Evolutionary conservation across 1,284 basidiomycete species (phyloP).

Genomic region (Gymnopus androsaceus): DNA sequence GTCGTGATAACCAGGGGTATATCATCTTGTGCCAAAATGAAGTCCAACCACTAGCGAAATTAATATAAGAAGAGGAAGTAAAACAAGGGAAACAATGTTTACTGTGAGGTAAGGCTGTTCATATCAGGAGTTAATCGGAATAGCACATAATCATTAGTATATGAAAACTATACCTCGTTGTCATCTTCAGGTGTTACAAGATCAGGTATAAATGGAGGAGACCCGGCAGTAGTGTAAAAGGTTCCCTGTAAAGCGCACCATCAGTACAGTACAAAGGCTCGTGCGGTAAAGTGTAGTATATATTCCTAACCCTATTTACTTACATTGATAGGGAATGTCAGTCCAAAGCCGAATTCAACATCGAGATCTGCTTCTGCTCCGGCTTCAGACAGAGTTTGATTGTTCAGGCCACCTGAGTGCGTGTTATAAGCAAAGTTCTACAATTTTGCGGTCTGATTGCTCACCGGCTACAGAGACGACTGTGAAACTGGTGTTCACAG

Average conservation of each 20-base stretch:
- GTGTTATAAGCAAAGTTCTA: not conserved
- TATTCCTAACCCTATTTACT: too few species aligned
- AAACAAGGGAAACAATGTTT: not conserved
- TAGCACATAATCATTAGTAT: too few species aligned
- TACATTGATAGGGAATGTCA: constrained; percentile 22
- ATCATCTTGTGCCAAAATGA: constrained; percentile 12
- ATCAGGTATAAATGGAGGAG: constrained; percentile 62
- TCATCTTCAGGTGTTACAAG: constrained; percentile 31
- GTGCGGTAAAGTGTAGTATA: not conserved
- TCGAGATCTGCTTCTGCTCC: constrained; percentile 76
- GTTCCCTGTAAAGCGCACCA: constrained; percentile 14
- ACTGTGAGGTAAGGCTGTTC: constrained; percentile 13
- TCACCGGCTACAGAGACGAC: constrained; percentile 54
- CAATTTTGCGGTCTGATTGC: not conserved
- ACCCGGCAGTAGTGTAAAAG: constrained; percentile 47
- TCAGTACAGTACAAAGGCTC: too few species aligned
- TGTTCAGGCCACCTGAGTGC: constrained; percentile 64
- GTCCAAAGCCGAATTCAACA: constrained; percentile 39
- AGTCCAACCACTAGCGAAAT: constrained; percentile 28
- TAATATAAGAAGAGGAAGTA: constrained; percentile 40
- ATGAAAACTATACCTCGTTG: too few species aligned
- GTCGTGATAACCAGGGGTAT: constrained; percentile 19
- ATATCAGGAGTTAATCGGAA: too few species aligned
- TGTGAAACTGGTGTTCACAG: constrained; percentile 38
- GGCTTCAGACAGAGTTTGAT: constrained; percentile 40